Percentiles rank a stretch among this genome's conserved stretches.
Evolutionary conservation across 2,329 filamentous ascomycete genomes (phyloP).

Genomic region (Arthroderma sp.): DNA sequence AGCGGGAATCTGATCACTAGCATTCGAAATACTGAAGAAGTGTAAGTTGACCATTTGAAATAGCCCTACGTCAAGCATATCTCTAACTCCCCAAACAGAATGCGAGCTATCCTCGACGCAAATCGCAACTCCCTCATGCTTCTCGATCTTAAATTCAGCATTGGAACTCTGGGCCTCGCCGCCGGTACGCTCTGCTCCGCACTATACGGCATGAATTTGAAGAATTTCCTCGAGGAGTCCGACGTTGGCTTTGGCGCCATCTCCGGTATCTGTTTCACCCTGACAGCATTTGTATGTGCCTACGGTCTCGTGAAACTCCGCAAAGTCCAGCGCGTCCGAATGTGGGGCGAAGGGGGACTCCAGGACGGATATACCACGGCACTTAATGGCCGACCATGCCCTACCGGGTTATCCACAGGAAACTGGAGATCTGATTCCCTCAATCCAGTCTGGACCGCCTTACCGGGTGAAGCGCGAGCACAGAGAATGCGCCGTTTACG

Average conservation of each 20-base stretch:
- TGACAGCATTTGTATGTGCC: slow-evolving; percentile 64
- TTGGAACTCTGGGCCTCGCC: slow-evolving; percentile 85
- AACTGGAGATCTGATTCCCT: slow-evolving; percentile 10
- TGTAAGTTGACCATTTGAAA: slow-evolving; percentile 46
- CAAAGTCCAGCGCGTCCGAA: slow-evolving; percentile 75
- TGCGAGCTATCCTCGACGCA: slow-evolving; percentile 92
- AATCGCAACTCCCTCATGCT: slow-evolving; percentile 98
- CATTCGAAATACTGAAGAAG: slow-evolving; percentile 96
- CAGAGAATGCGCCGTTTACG: slow-evolving; percentile 5
- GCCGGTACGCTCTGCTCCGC: slow-evolving; percentile 90
- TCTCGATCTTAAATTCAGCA: slow-evolving; percentile 88
- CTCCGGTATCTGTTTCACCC: slow-evolving; percentile 53
- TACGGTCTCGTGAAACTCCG: slow-evolving; percentile 76
- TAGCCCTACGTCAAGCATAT: not conserved
- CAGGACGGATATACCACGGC: slow-evolving; percentile 8
- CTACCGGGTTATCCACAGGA: slow-evolving; percentile 1
- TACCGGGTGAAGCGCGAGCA: slow-evolving; percentile 7
- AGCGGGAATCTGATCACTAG: slow-evolving; percentile 84
- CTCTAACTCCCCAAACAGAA: slow-evolving; percentile 38
- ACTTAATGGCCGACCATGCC: slow-evolving; percentile 3
- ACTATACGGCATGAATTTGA: slow-evolving; percentile 99
- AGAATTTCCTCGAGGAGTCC: slow-evolving; percentile 95
- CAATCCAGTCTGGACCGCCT: slow-evolving; percentile 4
- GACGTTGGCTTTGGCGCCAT: slow-evolving; percentile 72
- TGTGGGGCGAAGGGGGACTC: slow-evolving; percentile 53